Conservation (phyloP, 306 rosid species). For the Lathyrus aphaca region DNA sequence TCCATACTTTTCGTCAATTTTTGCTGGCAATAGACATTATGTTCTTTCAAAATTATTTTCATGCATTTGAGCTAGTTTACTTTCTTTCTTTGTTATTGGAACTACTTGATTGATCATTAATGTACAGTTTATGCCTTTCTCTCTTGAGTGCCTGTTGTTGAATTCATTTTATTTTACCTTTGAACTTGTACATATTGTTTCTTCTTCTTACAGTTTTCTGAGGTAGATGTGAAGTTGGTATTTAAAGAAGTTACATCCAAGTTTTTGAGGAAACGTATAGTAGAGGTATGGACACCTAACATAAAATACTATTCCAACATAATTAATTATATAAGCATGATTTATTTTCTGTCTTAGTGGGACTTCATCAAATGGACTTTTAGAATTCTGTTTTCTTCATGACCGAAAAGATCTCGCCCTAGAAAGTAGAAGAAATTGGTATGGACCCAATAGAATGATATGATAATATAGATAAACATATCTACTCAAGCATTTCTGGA, state of each 20-base stretch:
- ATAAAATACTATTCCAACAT: slow-evolving; percentile 32
- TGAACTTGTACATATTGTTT: slow-evolving; percentile 12
- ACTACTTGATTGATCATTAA: slow-evolving; percentile 32
- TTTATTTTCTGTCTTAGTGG: slow-evolving; percentile 22
- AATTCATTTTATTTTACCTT: slow-evolving; percentile 7
- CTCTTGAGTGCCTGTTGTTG: slow-evolving; percentile 19
- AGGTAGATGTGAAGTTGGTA: slow-evolving; percentile 96
- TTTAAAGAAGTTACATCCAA: slow-evolving; percentile 91
- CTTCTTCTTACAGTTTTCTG: slow-evolving; percentile 68
- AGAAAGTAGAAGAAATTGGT: background rate
- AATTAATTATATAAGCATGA: background rate
- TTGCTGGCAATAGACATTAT: slow-evolving; percentile 13
- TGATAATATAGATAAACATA: slow-evolving; percentile 15
- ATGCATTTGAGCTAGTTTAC: background rate
- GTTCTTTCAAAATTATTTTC: slow-evolving; percentile 7
- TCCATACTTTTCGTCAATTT: slow-evolving; percentile 1
- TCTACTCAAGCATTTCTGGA: slow-evolving; percentile 14
- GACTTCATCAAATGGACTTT: slow-evolving; percentile 2
- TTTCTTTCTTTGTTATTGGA: slow-evolving; percentile 30
- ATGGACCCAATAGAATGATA: background rate
- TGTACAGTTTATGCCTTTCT: slow-evolving; percentile 27
- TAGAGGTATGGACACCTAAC: slow-evolving; percentile 67
- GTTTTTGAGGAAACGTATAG: slow-evolving; percentile 83
- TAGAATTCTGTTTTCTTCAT: slow-evolving; percentile 20
- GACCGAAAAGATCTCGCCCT: background rate